A percentile compares a stretch with the other conserved stretches of the same genome.
These are phyloP conservation scores for Coriaria nepalensis DNA, from an alignment of 306 rosid genomes.

Conservation along the genomic window DNA sequence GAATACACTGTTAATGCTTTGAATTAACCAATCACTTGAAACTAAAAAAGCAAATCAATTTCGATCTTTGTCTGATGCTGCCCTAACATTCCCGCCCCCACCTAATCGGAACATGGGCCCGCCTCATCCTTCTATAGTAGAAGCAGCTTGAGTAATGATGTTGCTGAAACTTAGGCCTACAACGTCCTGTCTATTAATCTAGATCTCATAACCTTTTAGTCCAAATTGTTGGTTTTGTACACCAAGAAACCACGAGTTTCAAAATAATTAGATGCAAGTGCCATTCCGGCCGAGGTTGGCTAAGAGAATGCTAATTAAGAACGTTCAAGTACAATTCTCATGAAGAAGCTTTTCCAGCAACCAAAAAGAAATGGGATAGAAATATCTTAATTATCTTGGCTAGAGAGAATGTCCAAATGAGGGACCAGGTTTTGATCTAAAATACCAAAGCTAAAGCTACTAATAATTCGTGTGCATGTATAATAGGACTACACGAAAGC, in stretches of 20 bases:
- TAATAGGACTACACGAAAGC: no score
- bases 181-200: no score
- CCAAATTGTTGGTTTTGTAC: conserved; percentile 29
- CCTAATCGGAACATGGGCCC: no score
- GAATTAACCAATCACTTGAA: no score
- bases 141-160: no score
- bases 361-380: neutral
- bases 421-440: neutral
- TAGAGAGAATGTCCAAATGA: neutral
- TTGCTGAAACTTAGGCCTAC: no score
- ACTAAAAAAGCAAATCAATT: neutral
- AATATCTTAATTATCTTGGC: neutral
- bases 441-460: no score
- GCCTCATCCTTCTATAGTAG: no score
- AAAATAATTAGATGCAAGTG: conserved; percentile 48
- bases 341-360: conserved; percentile 53
- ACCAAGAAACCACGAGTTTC: conserved; percentile 49
- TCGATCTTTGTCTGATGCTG: no score
- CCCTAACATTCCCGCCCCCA: no score
- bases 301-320: conserved; percentile 65
- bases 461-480: no score
- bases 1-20: no score
- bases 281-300: conserved; percentile 67
- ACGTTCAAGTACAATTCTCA: conserved; percentile 36
- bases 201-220: conserved; percentile 2